Conservation (phyloP, 73 alveolate species). For the Paramecium sexaurelia region DNA sequence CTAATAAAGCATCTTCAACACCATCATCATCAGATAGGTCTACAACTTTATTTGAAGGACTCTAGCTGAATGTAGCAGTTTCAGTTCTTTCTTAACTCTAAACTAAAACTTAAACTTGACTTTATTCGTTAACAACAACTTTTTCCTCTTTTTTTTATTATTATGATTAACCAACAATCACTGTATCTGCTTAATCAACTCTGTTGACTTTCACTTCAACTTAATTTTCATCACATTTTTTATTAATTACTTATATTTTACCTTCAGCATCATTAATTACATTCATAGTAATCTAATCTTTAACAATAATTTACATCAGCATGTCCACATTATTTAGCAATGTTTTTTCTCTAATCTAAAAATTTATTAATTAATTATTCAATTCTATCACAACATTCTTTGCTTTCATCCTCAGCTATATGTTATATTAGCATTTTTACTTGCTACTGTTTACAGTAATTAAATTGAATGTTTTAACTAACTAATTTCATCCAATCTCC, state of each 20-base stretch:
- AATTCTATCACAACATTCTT: conserved; percentile 20
- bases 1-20: neutral
- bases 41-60: neutral
- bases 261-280: neutral
- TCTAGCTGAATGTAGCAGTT: neutral
- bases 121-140: neutral
- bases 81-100: too few species aligned
- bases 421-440: neutral
- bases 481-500: neutral
- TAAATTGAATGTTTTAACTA: neutral
- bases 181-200: neutral
- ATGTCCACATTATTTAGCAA: neutral
- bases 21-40: neutral
- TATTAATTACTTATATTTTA: neutral
- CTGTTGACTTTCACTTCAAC: neutral
- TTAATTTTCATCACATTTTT: neutral
- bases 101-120: too few species aligned
- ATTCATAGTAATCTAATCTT: neutral
- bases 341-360: conserved; percentile 2
- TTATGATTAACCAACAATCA: neutral
- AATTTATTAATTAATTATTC: neutral
- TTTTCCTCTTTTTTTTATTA: neutral
- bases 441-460: neutral
- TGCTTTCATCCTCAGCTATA: neutral
- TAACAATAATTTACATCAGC: neutral